Conservation (phyloP, 306 rosid species). For the Pyrus betulifolia region DNA sequence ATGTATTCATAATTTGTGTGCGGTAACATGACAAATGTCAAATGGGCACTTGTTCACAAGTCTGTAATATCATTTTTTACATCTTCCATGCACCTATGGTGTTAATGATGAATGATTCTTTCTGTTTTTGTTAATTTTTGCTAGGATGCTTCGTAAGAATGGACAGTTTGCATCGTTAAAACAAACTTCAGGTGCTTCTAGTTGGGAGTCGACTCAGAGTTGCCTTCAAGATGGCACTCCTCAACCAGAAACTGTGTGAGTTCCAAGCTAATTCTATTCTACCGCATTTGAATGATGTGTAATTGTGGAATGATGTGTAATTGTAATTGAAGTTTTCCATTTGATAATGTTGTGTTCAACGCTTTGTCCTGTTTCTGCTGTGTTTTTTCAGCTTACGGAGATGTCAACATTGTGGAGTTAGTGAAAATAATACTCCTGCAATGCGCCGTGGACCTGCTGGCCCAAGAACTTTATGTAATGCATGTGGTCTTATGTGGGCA, state of each 20-base stretch:
- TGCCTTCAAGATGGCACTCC: conserved; percentile 53
- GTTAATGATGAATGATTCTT: conserved; percentile 6
- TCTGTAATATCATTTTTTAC: not conserved
- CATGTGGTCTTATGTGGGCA: conserved; percentile 99
- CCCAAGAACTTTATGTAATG: conserved; percentile 91
- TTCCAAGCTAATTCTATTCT: conserved; percentile 22
- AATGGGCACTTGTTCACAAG: not conserved
- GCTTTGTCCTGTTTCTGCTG: not conserved
- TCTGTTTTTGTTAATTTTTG: conserved; percentile 15
- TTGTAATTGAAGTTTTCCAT: not conserved
- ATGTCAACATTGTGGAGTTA: conserved; percentile 89
- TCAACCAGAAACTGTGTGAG: conserved; percentile 72
- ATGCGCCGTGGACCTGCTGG: conserved; percentile 99
- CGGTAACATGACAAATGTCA: not conserved
- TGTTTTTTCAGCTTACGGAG: conserved; percentile 48
- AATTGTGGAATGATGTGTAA: not conserved
- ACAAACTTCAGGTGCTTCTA: conserved; percentile 59
- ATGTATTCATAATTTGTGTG: not conserved
- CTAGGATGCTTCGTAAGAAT: conserved; percentile 88
- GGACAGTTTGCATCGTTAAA: conserved; percentile 84
- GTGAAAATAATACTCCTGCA: conserved; percentile 89
- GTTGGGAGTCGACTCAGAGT: conserved; percentile 46
- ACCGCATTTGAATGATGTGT: not conserved
- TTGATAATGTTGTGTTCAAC: not conserved
- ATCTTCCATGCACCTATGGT: not conserved